A percentile compares a stretch with the other conserved stretches of the same genome.
Conservation (phyloP, 495 filamentous ascomycete species). For the Aspergillus leporis region DNA sequence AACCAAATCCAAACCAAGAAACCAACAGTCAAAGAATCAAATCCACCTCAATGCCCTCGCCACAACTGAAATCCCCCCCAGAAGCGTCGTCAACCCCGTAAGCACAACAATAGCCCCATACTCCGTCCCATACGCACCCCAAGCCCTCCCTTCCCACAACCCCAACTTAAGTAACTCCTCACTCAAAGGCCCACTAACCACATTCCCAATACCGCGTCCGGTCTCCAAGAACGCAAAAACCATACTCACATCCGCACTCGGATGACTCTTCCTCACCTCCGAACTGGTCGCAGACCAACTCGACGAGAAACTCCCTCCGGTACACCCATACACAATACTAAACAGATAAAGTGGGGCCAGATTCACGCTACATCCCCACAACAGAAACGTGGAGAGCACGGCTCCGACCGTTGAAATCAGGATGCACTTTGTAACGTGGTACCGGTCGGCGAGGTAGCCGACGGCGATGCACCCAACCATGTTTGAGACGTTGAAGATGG, state of each 20-base stretch:
- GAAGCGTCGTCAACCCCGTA: slow-evolving; percentile 37
- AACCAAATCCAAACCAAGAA: neutral
- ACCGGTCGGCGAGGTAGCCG: slow-evolving; percentile 53
- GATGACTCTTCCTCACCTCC: slow-evolving; percentile 36
- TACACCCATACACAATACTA: slow-evolving; percentile 60
- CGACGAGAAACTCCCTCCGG: slow-evolving; percentile 53
- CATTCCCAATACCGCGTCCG: slow-evolving; percentile 59
- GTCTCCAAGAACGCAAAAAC: slow-evolving; percentile 54
- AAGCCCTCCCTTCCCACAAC: slow-evolving; percentile 9
- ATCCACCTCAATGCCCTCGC: slow-evolving; percentile 5
- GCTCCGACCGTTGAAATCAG: slow-evolving; percentile 52
- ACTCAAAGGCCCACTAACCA: slow-evolving; percentile 56
- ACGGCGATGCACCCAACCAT: slow-evolving; percentile 54
- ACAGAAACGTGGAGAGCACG: slow-evolving; percentile 52
- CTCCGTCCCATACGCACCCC: slow-evolving; percentile 31
- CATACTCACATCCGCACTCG: slow-evolving; percentile 44
- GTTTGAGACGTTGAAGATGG: slow-evolving; percentile 49
- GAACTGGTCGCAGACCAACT: slow-evolving; percentile 57
- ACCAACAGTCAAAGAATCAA: neutral
- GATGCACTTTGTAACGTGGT: slow-evolving; percentile 54
- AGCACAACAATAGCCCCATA: slow-evolving; percentile 41
- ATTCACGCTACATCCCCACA: slow-evolving; percentile 59
- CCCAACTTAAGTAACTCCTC: slow-evolving; percentile 44
- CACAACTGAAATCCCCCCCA: slow-evolving; percentile 33
- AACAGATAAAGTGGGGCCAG: slow-evolving; percentile 56